Conservation (phyloP, 2,329 filamentous ascomycete species). For the Ophiocordyceps robertsii region DNA sequence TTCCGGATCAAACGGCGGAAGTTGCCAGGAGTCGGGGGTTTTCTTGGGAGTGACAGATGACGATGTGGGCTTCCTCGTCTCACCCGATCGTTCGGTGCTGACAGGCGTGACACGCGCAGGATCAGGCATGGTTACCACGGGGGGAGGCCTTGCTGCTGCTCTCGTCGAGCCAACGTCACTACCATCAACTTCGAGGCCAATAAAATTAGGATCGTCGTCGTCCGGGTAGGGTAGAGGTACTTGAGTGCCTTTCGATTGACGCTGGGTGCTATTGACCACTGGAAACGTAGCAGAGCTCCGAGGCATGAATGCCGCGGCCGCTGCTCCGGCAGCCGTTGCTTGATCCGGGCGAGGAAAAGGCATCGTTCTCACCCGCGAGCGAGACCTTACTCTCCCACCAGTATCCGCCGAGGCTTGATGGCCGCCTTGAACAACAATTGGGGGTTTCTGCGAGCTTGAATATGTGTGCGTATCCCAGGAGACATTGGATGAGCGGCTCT, state of each 20-base stretch:
- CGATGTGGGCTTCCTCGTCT: conserved; percentile 1
- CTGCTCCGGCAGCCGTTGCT: conserved; percentile 7
- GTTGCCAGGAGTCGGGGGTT: conserved; percentile 28
- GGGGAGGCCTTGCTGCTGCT: neutral
- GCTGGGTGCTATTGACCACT: conserved; percentile 7
- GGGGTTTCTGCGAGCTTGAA: conserved; percentile 18
- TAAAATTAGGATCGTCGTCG: conserved; percentile 15
- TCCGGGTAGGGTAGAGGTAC: conserved; percentile 22
- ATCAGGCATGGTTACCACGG: conserved; percentile 13
- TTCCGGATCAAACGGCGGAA: conserved; percentile 28
- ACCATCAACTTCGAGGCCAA: conserved; percentile 9
- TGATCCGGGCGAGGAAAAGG: conserved; percentile 17
- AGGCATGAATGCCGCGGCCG: conserved; percentile 4
- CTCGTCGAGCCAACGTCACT: neutral
- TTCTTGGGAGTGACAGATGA: conserved; percentile 3
- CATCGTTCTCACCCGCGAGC: conserved; percentile 20
- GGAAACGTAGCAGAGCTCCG: conserved; percentile 19
- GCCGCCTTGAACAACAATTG: conserved; percentile 22
- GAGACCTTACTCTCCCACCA: conserved; percentile 13
- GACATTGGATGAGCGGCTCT: conserved; percentile 27
- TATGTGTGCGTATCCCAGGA: conserved; percentile 15
- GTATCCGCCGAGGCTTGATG: conserved; percentile 8
- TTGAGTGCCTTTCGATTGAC: conserved; percentile 10
- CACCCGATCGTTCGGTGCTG: neutral
- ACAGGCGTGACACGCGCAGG: neutral